Evolutionary conservation across 1,139 yeast species (phyloP), one percentile per base, ranked within the genome.

Genomic region (Kodamaea suecica): DNA sequence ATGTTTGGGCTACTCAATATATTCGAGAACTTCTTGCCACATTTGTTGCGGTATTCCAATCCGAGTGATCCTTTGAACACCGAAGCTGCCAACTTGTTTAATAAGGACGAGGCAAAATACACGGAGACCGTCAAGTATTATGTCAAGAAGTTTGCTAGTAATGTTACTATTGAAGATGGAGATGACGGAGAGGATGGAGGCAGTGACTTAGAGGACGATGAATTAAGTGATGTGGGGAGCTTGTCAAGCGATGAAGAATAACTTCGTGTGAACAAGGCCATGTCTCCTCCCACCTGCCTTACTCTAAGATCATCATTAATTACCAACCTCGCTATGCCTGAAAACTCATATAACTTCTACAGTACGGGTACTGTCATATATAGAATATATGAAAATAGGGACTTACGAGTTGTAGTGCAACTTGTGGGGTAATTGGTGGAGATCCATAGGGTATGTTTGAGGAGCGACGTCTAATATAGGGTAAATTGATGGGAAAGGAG

Each of bases 31-130:
- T 92, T 92, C 64, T 66, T 92, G 45, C 98, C 98, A 9, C 98
- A 94, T 52, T 66, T 92, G 40, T 67, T 92, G 43, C 76, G 94
- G 40, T 92, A 92, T 53, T 97, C 97, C 17, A 92, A 92, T 52
- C 94, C 97, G 1, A 73, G 92, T 21, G 98, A 92, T 57, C 98
- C 98, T 1, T 70, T 92, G 44, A 92, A 92, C 53, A 83, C 92
- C 17, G 95, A 86, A 47, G 98, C 98, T 0, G 87, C 95, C 5
- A 78, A 84, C 17, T 63, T 92, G 43, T 78, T 87, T 68, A 70
- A 84, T 44, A 76, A 82, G 44, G 88, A 87, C 48, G 84, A 80
- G 42, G 64, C 70, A 28, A 64, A 73, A 37, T 92, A 90, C 55
- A 78, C 75, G 38, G 78, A 71, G 37, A 81, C 77, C 46, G 95